A percentile compares a stretch with the other conserved stretches of the same genome.
Evolutionary conservation across 345 rosid species (phyloP).

Genomic region (Melaleuca alternifolia): DNA sequence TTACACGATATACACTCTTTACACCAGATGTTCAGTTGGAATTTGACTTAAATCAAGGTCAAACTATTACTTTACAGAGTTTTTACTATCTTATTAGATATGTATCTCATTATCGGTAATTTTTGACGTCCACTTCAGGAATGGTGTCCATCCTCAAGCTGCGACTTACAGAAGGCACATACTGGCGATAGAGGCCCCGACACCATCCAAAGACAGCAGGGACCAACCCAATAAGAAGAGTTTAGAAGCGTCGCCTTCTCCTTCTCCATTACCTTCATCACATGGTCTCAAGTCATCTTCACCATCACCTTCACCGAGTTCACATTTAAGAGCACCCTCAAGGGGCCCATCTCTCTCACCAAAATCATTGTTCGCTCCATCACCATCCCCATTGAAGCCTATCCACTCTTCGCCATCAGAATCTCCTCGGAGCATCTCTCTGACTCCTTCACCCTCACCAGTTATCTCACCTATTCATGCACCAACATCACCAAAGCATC

Average conservation of each 20-base stretch:
- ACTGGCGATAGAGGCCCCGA: slow-evolving; percentile 11
- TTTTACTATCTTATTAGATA: neutral
- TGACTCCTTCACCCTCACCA: slow-evolving; percentile 27
- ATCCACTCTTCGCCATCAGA: slow-evolving; percentile 12
- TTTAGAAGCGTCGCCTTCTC: slow-evolving; percentile 2
- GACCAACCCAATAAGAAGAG: neutral
- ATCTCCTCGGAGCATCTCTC: slow-evolving; percentile 9
- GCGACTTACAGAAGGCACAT: slow-evolving; percentile 25
- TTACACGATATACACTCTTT: neutral
- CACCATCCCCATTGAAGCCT: slow-evolving; percentile 11
- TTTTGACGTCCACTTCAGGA: slow-evolving; percentile 11
- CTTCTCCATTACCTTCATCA: slow-evolving; percentile 2
- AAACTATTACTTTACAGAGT: neutral
- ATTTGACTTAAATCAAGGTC: neutral
- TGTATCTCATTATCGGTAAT: neutral
- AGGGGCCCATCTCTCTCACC: slow-evolving; percentile 16
- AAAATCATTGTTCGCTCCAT: slow-evolving; percentile 7
- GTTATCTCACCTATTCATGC: slow-evolving; percentile 11
- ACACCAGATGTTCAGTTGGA: neutral
- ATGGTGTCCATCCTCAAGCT: slow-evolving; percentile 8
- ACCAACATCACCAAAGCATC: slow-evolving; percentile 6
- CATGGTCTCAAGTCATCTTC: neutral
- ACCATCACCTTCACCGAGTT: slow-evolving; percentile 16
- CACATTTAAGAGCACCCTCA: neutral
- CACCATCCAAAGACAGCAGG: neutral